Conservation (phyloP, 148 eudicot genomes). For the Rhododendron mucronatum region DNA sequence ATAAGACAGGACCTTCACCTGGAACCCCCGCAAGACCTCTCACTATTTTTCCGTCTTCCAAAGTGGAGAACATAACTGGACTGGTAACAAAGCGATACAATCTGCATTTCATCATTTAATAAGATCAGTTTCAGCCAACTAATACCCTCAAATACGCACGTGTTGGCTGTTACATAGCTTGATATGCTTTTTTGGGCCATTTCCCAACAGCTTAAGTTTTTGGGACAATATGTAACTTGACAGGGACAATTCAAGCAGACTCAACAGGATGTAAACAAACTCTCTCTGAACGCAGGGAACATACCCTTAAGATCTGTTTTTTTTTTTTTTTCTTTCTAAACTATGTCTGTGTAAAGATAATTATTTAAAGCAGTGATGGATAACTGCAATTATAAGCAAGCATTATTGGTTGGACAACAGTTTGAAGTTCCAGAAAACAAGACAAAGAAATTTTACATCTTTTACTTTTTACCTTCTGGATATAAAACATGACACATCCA, state of each 20-base stretch:
- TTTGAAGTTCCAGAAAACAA: background rate
- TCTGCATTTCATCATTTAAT: conserved; percentile 38
- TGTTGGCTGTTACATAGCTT: no score
- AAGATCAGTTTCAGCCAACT: background rate
- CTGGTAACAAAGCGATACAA: conserved; percentile 38
- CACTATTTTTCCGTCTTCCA: conserved; percentile 70
- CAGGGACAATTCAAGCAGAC: background rate
- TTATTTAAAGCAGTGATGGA: background rate
- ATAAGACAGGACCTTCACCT: conserved; percentile 77
- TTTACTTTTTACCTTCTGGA: background rate
- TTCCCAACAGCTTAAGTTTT: no score
- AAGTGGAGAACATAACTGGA: conserved; percentile 73
- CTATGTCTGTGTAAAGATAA: background rate
- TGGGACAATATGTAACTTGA: no score
- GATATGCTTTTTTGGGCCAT: no score
- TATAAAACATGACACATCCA: background rate
- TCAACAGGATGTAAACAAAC: conserved; percentile 8
- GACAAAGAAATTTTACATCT: background rate
- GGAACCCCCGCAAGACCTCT: conserved; percentile 89
- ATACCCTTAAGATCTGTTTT: background rate
- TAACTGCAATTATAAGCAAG: background rate
- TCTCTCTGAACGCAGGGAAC: background rate
- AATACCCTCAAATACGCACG: background rate
- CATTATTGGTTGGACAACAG: background rate
- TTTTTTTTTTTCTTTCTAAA: background rate